phyloP scores from a whole-genome alignment of 2,329 filamentous ascomycete genomes.

The Pestalotiopsis sp. region DNA sequence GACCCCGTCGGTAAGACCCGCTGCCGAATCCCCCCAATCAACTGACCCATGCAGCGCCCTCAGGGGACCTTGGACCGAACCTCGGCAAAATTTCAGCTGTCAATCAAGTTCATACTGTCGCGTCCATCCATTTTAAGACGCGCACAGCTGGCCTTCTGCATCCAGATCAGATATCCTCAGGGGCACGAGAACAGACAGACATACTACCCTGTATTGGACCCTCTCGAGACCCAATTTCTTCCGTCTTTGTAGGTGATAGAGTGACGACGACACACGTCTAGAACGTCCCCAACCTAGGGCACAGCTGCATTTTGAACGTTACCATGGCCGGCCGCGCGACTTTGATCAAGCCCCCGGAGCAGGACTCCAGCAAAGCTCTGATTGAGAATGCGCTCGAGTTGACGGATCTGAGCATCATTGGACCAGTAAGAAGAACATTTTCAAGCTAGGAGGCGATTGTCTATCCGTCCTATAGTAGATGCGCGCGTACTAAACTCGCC shows the following conservation, averaged over 20 bases:
- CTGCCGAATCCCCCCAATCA: not conserved
- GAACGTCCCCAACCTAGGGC: not conserved
- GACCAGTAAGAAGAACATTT: conserved; percentile 59
- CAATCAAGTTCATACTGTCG: not conserved
- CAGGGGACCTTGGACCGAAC: not conserved
- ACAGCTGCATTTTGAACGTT: not conserved
- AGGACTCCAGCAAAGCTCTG: conserved; percentile 71
- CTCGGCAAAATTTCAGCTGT: conserved; percentile 13
- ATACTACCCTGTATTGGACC: not conserved
- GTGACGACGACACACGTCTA: not conserved
- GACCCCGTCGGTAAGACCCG: conserved; percentile 2
- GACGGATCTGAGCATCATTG: conserved; percentile 75
- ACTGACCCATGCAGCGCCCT: not conserved
- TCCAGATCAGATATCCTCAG: not conserved
- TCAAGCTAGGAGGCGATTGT: not conserved
- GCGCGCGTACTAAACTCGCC: not conserved
- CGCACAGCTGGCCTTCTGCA: not conserved
- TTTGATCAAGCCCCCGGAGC: conserved; percentile 74
- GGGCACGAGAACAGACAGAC: not conserved
- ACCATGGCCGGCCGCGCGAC: conserved; percentile 47
- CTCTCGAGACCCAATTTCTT: not conserved
- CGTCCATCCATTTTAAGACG: not conserved
- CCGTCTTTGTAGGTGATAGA: not conserved
- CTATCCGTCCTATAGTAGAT: not conserved
- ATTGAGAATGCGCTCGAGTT: conserved; percentile 92